phyloP scores from a whole-genome alignment of 441 rosid genomes.

The Pelargonium fulgidum region DNA sequence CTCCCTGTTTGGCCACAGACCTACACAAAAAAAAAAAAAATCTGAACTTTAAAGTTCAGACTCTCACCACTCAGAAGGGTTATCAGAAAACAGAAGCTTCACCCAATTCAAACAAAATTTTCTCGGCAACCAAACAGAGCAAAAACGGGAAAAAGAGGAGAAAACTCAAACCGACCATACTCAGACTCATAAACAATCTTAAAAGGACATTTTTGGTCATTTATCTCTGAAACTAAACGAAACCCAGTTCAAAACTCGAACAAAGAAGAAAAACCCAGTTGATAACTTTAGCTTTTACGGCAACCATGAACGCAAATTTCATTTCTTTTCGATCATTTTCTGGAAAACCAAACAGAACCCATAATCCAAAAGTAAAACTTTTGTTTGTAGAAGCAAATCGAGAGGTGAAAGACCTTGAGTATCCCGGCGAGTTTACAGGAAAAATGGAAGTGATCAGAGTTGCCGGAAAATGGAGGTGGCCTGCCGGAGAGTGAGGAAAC shows the following conservation, averaged over 20 bases:
- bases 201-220: not conserved
- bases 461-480: not conserved
- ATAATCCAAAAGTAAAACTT: not conserved
- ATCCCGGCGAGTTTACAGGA: not conserved
- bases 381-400: not conserved
- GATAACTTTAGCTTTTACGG: slow-evolving; percentile 3
- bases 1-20: no score
- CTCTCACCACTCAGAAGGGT: not conserved
- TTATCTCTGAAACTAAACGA: slow-evolving; percentile 18
- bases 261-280: not conserved
- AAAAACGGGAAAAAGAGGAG: not conserved
- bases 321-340: slow-evolving; percentile 8
- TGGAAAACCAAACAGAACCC: slow-evolving; percentile 15
- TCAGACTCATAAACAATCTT: not conserved
- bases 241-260: slow-evolving; percentile 10
- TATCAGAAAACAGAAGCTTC: no score
- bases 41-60: not conserved
- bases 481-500: slow-evolving; percentile 27
- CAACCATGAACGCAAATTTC: not conserved
- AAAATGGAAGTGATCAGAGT: not conserved
- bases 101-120: no score
- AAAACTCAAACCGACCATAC: slow-evolving; percentile 1
- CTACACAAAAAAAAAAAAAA: no score
- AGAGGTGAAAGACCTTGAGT: slow-evolving; percentile 19
- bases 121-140: slow-evolving; percentile 1